Evolutionary conservation across 73 alveolate genomes (phyloP).

Genomic region (Paramecium biaurelia): DNA sequence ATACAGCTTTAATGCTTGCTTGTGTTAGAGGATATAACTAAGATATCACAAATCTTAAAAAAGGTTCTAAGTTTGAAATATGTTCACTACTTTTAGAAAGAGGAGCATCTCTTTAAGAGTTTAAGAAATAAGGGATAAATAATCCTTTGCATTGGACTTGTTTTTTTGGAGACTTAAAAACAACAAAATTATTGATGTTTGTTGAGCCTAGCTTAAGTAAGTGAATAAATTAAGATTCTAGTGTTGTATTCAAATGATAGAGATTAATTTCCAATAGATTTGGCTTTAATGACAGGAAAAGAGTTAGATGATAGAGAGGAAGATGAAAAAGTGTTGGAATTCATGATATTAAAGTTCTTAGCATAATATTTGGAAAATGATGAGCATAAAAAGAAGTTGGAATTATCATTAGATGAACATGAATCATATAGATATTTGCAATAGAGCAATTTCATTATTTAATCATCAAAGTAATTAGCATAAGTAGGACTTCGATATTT

Average conservation of each 20-base stretch:
- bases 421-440: background rate
- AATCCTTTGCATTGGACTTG: conserved; percentile 31
- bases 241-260: conserved; percentile 7
- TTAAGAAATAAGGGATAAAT: background rate
- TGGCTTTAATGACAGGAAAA: background rate
- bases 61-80: background rate
- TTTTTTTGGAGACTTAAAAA: background rate
- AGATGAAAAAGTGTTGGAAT: background rate
- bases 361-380: background rate
- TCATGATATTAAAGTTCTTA: background rate
- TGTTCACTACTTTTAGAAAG: background rate
- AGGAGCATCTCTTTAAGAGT: background rate
- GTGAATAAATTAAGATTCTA: background rate
- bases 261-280: conserved; percentile 16
- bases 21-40: background rate
- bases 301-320: background rate
- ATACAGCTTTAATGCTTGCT: background rate
- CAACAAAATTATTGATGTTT: background rate
- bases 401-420: background rate
- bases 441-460: background rate
- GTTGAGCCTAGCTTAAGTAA: background rate
- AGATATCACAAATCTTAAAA: background rate
- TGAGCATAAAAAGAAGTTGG: background rate
- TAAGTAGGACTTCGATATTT: conserved; percentile 19
- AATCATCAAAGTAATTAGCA: background rate